Evolutionary conservation across 2,329 filamentous ascomycete species (phyloP).

Genomic region (Coniochaeta sp.): DNA sequence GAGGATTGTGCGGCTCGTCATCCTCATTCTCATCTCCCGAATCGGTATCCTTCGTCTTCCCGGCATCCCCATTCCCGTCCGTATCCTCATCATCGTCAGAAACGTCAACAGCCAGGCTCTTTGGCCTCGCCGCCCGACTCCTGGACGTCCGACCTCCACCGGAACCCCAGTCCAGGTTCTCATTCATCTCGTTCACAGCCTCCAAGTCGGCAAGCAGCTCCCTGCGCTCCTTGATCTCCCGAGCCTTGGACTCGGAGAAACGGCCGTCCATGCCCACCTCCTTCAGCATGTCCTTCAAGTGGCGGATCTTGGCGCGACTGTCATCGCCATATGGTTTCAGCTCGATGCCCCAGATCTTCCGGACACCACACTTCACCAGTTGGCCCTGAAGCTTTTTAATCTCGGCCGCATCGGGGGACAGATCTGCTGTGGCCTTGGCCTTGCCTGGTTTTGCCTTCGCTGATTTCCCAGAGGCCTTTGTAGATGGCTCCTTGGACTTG

Average conservation of each 20-base stretch:
- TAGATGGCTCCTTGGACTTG: constrained; percentile 38
- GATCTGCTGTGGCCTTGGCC: constrained; percentile 21
- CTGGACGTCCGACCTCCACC: constrained; percentile 33
- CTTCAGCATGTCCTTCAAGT: constrained; percentile 70
- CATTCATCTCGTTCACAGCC: constrained; percentile 74
- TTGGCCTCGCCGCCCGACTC: constrained; percentile 25
- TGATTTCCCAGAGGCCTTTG: constrained; percentile 28
- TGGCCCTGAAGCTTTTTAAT: constrained; percentile 85
- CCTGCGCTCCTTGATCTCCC: constrained; percentile 77
- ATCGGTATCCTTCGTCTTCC: constrained; percentile 16
- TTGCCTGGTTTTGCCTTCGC: constrained; percentile 24
- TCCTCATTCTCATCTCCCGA: constrained; percentile 21
- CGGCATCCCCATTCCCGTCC: constrained; percentile 19
- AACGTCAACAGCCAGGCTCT: constrained; percentile 29
- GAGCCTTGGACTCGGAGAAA: constrained; percentile 77
- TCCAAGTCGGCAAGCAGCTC: constrained; percentile 82
- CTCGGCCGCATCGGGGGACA: constrained; percentile 62
- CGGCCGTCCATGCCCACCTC: constrained; percentile 85
- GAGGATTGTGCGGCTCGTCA: constrained; percentile 33
- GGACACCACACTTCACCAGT: constrained; percentile 82
- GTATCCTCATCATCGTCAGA: constrained; percentile 23
- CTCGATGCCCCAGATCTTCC: constrained; percentile 86
- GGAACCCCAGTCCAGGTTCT: constrained; percentile 59
- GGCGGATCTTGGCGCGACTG: constrained; percentile 69
- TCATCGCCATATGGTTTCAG: constrained; percentile 68